Percentiles rank a stretch among this genome's conserved stretches.
These are phyloP conservation scores for Ophiostoma sp. DNA, from an alignment of 2,329 filamentous ascomycete species.

Conservation along the genomic window DNA sequence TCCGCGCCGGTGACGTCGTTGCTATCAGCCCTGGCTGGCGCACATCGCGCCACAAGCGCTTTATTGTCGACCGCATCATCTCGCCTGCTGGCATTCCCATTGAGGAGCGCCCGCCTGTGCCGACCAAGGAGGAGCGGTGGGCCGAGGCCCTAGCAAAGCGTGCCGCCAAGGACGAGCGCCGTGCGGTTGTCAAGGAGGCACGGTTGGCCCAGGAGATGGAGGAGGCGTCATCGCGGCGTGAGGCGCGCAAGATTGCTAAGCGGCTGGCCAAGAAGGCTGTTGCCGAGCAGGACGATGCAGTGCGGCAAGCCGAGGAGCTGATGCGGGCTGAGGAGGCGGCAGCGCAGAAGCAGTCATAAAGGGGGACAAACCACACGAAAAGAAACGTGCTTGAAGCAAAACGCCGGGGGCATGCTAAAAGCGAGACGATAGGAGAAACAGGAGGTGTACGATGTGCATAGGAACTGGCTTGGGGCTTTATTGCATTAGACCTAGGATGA, in stretches of 20 bases:
- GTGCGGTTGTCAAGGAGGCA: conserved; percentile 33
- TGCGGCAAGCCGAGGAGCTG: conserved; percentile 17
- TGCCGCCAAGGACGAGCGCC: conserved; percentile 52
- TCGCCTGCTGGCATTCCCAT: conserved; percentile 61
- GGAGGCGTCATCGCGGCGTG: conserved; percentile 17
- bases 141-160: conserved; percentile 50
- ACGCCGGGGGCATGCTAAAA: not conserved
- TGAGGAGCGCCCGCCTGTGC: conserved; percentile 59
- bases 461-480: conserved; percentile 6
- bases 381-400: conserved; percentile 10
- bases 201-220: conserved; percentile 23
- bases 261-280: conserved; percentile 12
- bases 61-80: conserved; percentile 70
- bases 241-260: conserved; percentile 19
- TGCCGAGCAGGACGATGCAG: conserved; percentile 10
- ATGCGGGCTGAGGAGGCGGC: conserved; percentile 13
- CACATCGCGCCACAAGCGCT: conserved; percentile 60
- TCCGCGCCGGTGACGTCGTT: conserved; percentile 69
- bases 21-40: conserved; percentile 62
- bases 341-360: not conserved
- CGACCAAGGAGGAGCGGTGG: conserved; percentile 57
- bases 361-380: not conserved
- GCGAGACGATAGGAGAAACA: not conserved
- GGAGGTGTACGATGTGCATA: conserved; percentile 8
- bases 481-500: conserved; percentile 5